Evolutionary conservation across 1,284 basidiomycete species (phyloP).

Genomic region (Cryptococcus hybrid): DNA sequence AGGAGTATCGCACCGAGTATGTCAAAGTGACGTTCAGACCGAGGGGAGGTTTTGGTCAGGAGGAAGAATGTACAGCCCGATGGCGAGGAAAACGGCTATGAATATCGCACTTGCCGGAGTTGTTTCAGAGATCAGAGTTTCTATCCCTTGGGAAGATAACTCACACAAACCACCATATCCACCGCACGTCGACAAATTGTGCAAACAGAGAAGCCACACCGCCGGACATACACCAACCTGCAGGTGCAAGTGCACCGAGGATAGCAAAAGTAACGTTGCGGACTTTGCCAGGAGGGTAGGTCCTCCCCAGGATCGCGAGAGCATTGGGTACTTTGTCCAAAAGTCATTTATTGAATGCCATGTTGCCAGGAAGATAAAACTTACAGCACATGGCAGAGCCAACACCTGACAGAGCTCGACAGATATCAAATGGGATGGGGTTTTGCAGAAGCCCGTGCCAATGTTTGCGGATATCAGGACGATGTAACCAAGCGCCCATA

Average conservation of each 20-base stretch:
- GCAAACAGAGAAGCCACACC: constrained; percentile 22
- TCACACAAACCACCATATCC: constrained; percentile 34
- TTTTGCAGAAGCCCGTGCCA: constrained; percentile 21
- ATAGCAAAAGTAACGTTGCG: constrained; percentile 29
- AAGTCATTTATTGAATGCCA: background rate
- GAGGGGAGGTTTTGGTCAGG: constrained; percentile 6
- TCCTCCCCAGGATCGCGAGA: constrained; percentile 26
- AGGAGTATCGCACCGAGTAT: constrained; percentile 21
- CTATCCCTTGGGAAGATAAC: constrained; percentile 1
- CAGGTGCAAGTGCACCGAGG: constrained; percentile 28
- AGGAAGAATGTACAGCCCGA: constrained; percentile 22
- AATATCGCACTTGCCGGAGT: constrained; percentile 17
- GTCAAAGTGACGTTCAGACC: constrained; percentile 15
- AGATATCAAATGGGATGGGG: constrained; percentile 25
- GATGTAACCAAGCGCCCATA: constrained; percentile 13
- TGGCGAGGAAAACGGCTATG: constrained; percentile 13
- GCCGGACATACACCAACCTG: constrained; percentile 28
- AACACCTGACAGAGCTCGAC: constrained; percentile 28
- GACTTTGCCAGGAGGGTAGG: constrained; percentile 23
- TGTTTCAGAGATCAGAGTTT: background rate
- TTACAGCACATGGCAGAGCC: constrained; percentile 27
- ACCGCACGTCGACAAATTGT: constrained; percentile 13
- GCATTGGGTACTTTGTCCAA: constrained; percentile 23
- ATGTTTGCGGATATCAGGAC: constrained; percentile 16
- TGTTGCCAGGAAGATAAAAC: background rate